Evolutionary conservation across 2,329 filamentous ascomycete species (phyloP), one percentile per base, ranked within the genome.

Genomic region (Magnaporthales sp.): DNA sequence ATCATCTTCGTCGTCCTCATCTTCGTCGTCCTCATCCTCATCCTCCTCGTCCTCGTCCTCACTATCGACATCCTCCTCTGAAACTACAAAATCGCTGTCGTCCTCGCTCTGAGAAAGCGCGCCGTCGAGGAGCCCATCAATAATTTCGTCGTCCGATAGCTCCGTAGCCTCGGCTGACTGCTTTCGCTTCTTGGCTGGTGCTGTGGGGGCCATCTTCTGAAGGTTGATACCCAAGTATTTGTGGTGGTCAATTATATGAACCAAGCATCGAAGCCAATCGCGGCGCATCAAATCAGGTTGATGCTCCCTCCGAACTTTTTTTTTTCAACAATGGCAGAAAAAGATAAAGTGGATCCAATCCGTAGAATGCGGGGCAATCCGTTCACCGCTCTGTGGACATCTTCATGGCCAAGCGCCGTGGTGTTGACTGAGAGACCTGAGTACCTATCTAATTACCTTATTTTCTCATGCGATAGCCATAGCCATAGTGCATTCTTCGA

Each of bases 111-210:
- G 80, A 31, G 83, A 85, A 67, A 88, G 75, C 64, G 86, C 82
- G 31, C 84, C 85, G 67, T 87, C 83, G 19, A 87, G 77, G 62
- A 83, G 76, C 32, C 80, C 80, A 66, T 84, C 81, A 66, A 77
- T 79, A 68, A 89, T 84, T 70, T 90, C 88, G 70, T 87, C 83
- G 32, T 88, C 88, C 26, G 85, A 87, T 2, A 80, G 76, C 68
- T 84, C 80, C 15, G 81, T 77, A 71, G 86, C 85, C 32, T 80
- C 80, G 27, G 81, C 83, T 24, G 86, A 81, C 68, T 85, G 84
- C 77, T 91, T 91, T 70, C 89, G 86, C 80, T 91, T 91, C 75
- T 85, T 82, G 32, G 78, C 80, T 62, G 75, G 72, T 67, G 79
- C 77, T 70, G 74, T 75, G 61, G 77, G 73, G 68, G 73, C 77